Base-by-base conservation (phyloP, 345 rosid genomes). In the Atalantia buxifolia region DNA sequence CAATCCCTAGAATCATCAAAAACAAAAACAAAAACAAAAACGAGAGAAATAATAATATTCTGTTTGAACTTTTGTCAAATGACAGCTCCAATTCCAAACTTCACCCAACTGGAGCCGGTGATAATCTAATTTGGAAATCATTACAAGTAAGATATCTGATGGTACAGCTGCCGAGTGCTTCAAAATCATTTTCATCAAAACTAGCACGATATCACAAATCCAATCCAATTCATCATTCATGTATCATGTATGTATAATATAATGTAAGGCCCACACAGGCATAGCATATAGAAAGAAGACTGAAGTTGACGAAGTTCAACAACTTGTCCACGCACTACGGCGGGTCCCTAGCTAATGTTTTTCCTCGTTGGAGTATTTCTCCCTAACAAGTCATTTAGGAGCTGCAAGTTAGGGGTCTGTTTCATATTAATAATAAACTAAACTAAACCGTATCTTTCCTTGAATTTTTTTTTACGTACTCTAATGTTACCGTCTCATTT, bases 81-180 rank as follows among this genome's bases (percentile, higher is more conserved):
- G 74, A 1, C 61, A 30, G 36, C 33, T 56, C 12, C 64, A 33
- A 55, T 22, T 56, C 12, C 64, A 33, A 55, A 55, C 5, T 45
- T 63, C 61, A 30, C 69, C 30, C 70, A 63, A 28, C 61, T 45
- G 69, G 67, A 64, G 69, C 67, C 80, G 53, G 72, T 60, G n/a
- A 76, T 28, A 10, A 27, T 61, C 31, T 7, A 56, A 60, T 73
- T 61, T 66, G 82, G 72, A 6, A 27, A 36, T 62, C 65, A 69
- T 63, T 22, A 40, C 10, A 21, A 22, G 35, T 4, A 74, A 14
- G 18, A 31, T 14, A n/a, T 19, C 62, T 19, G n/a, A 14, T 3
- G 8, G 28, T 21, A 4, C 5, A 18, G 28, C 5, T 8, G 1
- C 27, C 6, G 21, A 27, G 0, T 2, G 27, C 36, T 40, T 6